Base-by-base conservation (phyloP, 2,329 filamentous ascomycete genomes). In the Calonectria leucothoes region DNA sequence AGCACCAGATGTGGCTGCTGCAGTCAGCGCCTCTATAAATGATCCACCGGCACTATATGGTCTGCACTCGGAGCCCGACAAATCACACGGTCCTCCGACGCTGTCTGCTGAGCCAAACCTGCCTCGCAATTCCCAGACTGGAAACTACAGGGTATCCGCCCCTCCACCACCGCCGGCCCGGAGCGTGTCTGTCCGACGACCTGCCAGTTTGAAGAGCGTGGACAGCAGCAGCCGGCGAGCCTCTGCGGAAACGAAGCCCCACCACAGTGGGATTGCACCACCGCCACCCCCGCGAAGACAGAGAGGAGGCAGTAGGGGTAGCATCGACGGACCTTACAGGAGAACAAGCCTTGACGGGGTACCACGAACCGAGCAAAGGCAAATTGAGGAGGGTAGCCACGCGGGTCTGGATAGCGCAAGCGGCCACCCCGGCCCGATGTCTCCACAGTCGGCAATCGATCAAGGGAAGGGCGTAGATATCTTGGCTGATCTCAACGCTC, bases 401-500 rank as follows among this genome's bases (percentile, higher is more conserved):
- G 31, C 57, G 48, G 55, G 35, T 37, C 55, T 61, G 48, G 37
- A 57, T 66, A 68, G 42, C 42, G 55, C 48, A n/a, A 45, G 29
- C 23, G 57, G 59, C n/a, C 72, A 70, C 27, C 67, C 69, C 23
- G 76, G 73, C 51, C 71, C 71, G 49, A 70, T 64, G 52, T 76
- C 77, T 72, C 77, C 73, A 52, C 72, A 75, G 57, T 69, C 71
- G 29, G 71, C 76, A 70, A 42, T 75, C 37, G 75, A 80, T 66
- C 12, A 78, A 23, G 82, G 84, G 77, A 81, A 86, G 80, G 81
- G 86, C 70, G 76, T 85, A 51, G 90, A 94, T 80, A 94, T 96
- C 72, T 83, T 96, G 76, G 93, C 93, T 1, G 93, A 96, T 81
- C 84, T 96, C 69, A 90, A 91, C 59, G 91, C 92, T 27, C 84